Evolutionary conservation across 2,329 filamentous ascomycete species (phyloP).

Genomic region (Exophiala bonariae): DNA sequence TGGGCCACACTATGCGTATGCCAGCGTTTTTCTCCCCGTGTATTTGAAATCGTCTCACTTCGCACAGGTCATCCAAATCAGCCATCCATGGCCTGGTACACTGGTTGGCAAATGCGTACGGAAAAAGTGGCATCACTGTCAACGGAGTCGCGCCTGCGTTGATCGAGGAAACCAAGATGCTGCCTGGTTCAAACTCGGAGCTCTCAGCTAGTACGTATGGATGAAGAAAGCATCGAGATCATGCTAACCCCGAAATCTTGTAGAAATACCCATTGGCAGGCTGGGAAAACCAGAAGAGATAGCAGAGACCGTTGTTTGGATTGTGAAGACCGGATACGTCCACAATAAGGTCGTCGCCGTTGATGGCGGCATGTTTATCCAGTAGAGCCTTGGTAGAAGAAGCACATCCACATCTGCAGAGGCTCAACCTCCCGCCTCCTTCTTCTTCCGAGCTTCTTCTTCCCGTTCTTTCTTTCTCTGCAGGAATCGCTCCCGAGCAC

Average conservation of each 20-base stretch:
- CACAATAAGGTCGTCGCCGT: slow-evolving; percentile 48
- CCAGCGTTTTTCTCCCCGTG: slow-evolving; percentile 29
- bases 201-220: slow-evolving; percentile 17
- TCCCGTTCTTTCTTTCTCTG: slow-evolving; percentile 58
- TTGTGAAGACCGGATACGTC: slow-evolving; percentile 47
- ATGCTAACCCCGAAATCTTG: slow-evolving; percentile 1
- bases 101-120: slow-evolving; percentile 45
- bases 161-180: slow-evolving; percentile 48
- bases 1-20: slow-evolving; percentile 49
- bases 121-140: slow-evolving; percentile 46
- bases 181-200: slow-evolving; percentile 37
- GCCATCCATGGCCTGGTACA: slow-evolving; percentile 49
- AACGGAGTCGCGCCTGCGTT: slow-evolving; percentile 51
- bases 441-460: slow-evolving; percentile 32
- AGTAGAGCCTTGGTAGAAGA: slow-evolving; percentile 17
- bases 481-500: slow-evolving; percentile 62
- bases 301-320: slow-evolving; percentile 49
- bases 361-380: slow-evolving; percentile 41
- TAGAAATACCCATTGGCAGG: slow-evolving; percentile 45
- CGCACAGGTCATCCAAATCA: slow-evolving; percentile 41
- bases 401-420: too few species aligned
- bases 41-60: too few species aligned
- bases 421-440: slow-evolving; percentile 18
- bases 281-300: slow-evolving; percentile 48
- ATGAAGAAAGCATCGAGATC: background rate